Percentiles rank a stretch among this genome's conserved stretches.
These are phyloP conservation scores for Phytophthora aleatoria DNA, from an alignment of 352 stramenopile species.

Conservation along the genomic window DNA sequence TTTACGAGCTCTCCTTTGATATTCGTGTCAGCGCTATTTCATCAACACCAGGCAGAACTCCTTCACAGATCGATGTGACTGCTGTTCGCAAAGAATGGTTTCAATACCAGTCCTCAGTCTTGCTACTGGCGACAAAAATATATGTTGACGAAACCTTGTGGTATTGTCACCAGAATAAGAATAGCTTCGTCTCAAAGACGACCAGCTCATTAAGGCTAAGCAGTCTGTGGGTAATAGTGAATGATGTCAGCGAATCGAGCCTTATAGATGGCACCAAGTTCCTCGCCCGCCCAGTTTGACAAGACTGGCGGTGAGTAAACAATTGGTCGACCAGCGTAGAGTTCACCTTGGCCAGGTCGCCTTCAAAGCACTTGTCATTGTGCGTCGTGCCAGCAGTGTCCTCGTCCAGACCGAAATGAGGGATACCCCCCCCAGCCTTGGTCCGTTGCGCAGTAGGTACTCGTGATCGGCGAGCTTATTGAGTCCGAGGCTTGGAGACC, in stretches of 20 bases:
- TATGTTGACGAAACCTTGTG: conserved; percentile 1
- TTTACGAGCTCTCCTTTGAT: not conserved
- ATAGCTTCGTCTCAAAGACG: conserved; percentile 16
- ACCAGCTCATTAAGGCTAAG: too few relatives aligned
- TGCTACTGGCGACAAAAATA: conserved; percentile 20
- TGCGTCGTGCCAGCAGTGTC: too few relatives aligned
- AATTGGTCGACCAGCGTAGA: too few relatives aligned
- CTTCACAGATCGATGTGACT: not conserved
- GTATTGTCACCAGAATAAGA: conserved; percentile 15
- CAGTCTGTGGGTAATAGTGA: too few relatives aligned
- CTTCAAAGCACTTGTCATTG: too few relatives aligned
- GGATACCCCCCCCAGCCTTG: not conserved
- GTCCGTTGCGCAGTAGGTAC: not conserved
- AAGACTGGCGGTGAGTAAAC: too few relatives aligned
- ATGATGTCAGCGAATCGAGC: too few relatives aligned
- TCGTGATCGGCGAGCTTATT: not conserved
- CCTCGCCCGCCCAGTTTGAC: too few relatives aligned
- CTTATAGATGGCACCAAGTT: too few relatives aligned
- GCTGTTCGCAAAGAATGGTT: conserved; percentile 7
- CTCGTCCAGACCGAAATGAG: too few relatives aligned
- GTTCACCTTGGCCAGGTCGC: too few relatives aligned
- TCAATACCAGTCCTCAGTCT: not conserved
- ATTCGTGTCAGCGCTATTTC: not conserved
- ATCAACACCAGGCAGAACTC: conserved; percentile 10
- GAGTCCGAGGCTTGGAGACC: not conserved